Evolutionary conservation across 108 stramenopile species (phyloP).

Genomic region (Stephanodiscus triporus): DNA sequence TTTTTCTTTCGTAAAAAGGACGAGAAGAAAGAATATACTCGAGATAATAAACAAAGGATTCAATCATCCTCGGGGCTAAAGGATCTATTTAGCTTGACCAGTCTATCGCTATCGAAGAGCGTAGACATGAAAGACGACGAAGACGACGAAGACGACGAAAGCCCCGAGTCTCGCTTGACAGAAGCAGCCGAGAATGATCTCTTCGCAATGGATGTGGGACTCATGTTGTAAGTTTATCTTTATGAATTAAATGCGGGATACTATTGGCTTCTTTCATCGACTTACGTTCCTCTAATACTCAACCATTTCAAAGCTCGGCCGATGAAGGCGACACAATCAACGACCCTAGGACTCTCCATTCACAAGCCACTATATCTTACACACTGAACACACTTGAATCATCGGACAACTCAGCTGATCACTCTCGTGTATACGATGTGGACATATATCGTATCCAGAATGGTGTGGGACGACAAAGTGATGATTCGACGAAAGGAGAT

Average conservation of each 20-base stretch:
- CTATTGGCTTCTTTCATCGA: conserved; percentile 4
- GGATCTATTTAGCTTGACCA: conserved; percentile 1
- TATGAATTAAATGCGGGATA: neutral
- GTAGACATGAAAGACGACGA: conserved; percentile 3
- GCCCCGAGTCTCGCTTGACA: conserved; percentile 11
- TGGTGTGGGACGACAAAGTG: conserved; percentile 7
- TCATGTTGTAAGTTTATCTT: conserved; percentile 42
- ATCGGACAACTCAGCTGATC: neutral
- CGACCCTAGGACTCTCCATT: conserved; percentile 12
- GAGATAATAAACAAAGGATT: neutral
- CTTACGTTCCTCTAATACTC: neutral
- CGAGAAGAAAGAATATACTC: neutral
- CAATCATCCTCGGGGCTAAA: conserved; percentile 2
- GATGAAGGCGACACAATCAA: conserved; percentile 50
- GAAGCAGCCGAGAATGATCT: conserved; percentile 43
- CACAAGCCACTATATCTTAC: neutral
- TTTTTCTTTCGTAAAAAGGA: conserved; percentile 20
- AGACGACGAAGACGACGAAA: neutral
- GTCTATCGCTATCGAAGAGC: conserved; percentile 8
- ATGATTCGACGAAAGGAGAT: conserved; percentile 25
- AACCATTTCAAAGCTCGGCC: conserved; percentile 19
- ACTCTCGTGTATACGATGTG: conserved; percentile 7
- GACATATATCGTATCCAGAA: conserved; percentile 13
- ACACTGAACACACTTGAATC: neutral
- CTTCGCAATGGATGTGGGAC: conserved; percentile 48